phyloP scores from a whole-genome alignment of 306 rosid genomes.

The Citrullus amarus region DNA sequence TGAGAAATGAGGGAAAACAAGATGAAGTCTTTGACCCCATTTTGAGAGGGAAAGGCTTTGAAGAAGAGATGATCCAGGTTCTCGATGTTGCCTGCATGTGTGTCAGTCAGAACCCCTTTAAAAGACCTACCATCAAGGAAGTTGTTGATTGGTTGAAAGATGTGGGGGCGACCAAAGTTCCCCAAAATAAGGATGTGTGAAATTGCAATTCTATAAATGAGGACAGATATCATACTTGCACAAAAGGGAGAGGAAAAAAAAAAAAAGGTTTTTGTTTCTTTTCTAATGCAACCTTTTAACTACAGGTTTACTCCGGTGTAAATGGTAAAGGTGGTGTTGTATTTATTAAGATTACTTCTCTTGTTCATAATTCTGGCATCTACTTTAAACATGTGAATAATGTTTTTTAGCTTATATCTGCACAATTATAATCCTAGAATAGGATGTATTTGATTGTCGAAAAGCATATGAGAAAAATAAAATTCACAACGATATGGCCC shows the following conservation, averaged over 20 bases:
- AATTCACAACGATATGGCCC: not conserved
- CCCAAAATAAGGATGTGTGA: conserved; percentile 41
- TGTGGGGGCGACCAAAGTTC: conserved; percentile 35
- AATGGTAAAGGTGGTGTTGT: not conserved
- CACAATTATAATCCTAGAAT: not conserved
- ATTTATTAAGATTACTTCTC: not conserved
- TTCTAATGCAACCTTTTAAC: not conserved
- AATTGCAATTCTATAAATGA: not conserved
- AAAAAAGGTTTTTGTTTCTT: not conserved
- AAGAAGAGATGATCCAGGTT: conserved; percentile 66
- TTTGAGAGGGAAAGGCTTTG: conserved; percentile 60
- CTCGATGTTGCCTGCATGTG: conserved; percentile 89
- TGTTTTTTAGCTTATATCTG: not conserved
- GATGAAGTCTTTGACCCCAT: conserved; percentile 58
- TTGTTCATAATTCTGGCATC: conserved; percentile 2
- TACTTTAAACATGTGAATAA: not conserved
- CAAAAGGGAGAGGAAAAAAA: not conserved
- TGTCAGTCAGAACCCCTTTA: conserved; percentile 61
- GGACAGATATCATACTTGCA: not conserved
- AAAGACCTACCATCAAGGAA: conserved; percentile 77
- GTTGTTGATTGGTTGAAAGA: conserved; percentile 74
- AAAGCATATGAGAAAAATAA: not conserved
- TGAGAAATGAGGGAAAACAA: conserved; percentile 66
- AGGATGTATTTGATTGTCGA: not conserved
- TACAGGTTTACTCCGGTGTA: conserved; percentile 10